Base-by-base conservation (phyloP, 2,329 filamentous ascomycete species). In the Conoideocrella luteorostrata region DNA sequence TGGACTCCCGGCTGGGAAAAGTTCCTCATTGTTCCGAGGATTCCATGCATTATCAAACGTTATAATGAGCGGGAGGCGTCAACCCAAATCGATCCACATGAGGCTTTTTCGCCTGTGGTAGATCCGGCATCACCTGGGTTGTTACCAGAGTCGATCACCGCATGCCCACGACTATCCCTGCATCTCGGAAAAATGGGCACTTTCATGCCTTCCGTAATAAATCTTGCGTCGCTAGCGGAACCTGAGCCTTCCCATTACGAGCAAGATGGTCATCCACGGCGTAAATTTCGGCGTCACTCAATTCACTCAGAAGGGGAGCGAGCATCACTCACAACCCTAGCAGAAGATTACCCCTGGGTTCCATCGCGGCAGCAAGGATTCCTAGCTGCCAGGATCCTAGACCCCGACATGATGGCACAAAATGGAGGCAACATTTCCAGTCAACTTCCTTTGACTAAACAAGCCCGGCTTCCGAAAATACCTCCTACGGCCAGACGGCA, bases 1-100 rank as follows among this genome's bases (percentile, higher is more conserved):
- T 69, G 66, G 64, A 61, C 64, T 2, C 54, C 54, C 3, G 45
- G 47, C 4, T 60, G 56, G 52, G 64, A 66, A 29, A 59, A 60
- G 26, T 67, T 69, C 35, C 44, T 67, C 5, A 54, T 68, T n/a
- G 44, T 67, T 6, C 64, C 66, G 2, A 47, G 43, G 37, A 50
- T 65, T 11, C 65, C 65, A 3, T 18, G 49, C 3, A 44, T 11
- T 12, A 57, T 64, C 41, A 51, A 50, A 24, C 51, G 54, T 15
- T 46, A 51, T 24, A n/a, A 46, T 15, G 34, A 13, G 6, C 29
- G 42, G 7, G 15, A 20, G 20, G 6, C 21, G 5, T 13, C 20
- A 12, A 5, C 6, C 12, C 15, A 26, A 5, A 12, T 4, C 4
- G 15, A 22, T 26, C 33, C 7, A 5, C 7, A 30, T 15, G 10